Evolutionary conservation across 805 yeast species (phyloP).

Genomic region (Wickerhamomyces mucosus): DNA sequence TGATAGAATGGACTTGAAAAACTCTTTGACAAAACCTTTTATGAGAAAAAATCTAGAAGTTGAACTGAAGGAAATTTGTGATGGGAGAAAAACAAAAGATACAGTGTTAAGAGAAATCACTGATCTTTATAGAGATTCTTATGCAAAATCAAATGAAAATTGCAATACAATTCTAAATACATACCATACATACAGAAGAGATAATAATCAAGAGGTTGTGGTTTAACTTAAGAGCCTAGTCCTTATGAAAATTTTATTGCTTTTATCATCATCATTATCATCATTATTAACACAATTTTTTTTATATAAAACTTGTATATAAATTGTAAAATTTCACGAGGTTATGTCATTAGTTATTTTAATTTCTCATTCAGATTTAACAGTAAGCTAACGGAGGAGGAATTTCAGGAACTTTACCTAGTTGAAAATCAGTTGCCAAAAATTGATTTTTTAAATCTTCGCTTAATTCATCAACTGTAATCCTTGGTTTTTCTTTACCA

Average conservation of each 20-base stretch:
- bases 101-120: constrained; percentile 49
- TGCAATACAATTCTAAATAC: constrained; percentile 27
- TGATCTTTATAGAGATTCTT: constrained; percentile 53
- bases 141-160: constrained; percentile 34
- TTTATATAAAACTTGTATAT: no score
- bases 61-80: constrained; percentile 56
- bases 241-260: no score
- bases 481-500: constrained; percentile 20
- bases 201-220: background rate
- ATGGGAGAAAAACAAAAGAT: constrained; percentile 44
- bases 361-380: constrained; percentile 6
- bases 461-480: constrained; percentile 29
- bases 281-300: no score
- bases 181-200: constrained; percentile 15
- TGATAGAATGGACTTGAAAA: constrained; percentile 61
- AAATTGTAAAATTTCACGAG: no score
- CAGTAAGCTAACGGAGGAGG: constrained; percentile 55
- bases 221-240: no score
- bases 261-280: no score
- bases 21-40: constrained; percentile 84
- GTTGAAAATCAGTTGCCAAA: constrained; percentile 32
- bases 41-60: constrained; percentile 68
- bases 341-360: no score
- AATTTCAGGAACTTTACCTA: constrained; percentile 62
- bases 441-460: constrained; percentile 39